Evolutionary conservation across 2,329 filamentous ascomycete species (phyloP).

Genomic region (Fusarium duplospermum): DNA sequence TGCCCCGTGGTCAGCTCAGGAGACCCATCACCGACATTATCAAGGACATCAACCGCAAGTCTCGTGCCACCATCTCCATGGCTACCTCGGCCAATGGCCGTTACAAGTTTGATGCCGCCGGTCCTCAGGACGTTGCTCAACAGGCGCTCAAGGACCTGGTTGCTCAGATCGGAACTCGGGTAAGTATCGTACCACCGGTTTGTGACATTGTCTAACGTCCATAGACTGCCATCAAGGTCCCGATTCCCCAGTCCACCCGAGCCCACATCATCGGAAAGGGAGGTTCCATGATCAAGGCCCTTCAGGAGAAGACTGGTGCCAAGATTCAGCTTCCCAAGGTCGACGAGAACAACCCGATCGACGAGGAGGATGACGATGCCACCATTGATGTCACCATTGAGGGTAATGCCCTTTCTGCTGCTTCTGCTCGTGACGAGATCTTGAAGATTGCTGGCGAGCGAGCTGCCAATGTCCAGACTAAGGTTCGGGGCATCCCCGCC

Average conservation of each 20-base stretch:
- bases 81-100: conserved; percentile 77
- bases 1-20: conserved; percentile 81
- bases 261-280: conserved; percentile 94
- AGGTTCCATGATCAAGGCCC: conserved; percentile 88
- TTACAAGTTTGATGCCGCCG: conserved; percentile 85
- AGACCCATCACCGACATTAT: conserved; percentile 87
- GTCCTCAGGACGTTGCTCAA: conserved; percentile 84
- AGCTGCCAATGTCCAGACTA: conserved; percentile 82
- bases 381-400: conserved; percentile 89
- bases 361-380: conserved; percentile 82
- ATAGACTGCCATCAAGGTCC: conserved; percentile 73
- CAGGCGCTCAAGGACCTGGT: conserved; percentile 91
- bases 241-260: conserved; percentile 85
- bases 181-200: conserved; percentile 52
- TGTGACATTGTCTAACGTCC: conserved; percentile 33
- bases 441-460: conserved; percentile 89
- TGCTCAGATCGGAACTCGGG: conserved; percentile 87
- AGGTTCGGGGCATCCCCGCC: conserved; percentile 84
- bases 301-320: conserved; percentile 90
- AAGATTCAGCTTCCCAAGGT: conserved; percentile 89
- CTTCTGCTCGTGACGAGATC: conserved; percentile 85
- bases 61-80: conserved; percentile 86
- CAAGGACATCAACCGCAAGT: conserved; percentile 92
- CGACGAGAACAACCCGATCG: conserved; percentile 68
- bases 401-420: conserved; percentile 89